Percentiles rank a stretch among this genome's conserved stretches.
phyloP scores from a whole-genome alignment of 192 early-diverging fungal species.

The Linnemannia zychae region DNA sequence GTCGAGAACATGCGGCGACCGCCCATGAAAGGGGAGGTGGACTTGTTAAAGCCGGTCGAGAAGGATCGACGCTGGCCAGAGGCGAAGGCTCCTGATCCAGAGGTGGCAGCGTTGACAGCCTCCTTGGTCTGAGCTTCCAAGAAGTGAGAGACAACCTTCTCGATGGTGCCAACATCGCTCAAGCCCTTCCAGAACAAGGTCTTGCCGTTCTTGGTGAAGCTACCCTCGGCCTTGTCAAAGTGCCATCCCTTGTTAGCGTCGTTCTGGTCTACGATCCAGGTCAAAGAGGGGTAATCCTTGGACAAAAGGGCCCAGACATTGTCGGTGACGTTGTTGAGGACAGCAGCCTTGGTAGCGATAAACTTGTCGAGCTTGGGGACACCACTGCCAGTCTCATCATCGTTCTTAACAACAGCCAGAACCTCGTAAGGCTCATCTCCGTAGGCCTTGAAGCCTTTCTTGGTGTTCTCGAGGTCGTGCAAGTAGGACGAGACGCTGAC shows the following conservation, averaged over 20 bases:
- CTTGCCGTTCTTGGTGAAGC: constrained; percentile 76
- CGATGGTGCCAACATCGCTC: constrained; percentile 83
- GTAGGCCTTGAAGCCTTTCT: constrained; percentile 80
- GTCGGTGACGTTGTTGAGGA: constrained; percentile 96
- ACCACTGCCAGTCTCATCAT: constrained; percentile 52
- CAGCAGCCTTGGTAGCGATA: constrained; percentile 85
- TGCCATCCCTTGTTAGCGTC: constrained; percentile 93
- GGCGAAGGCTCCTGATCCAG: constrained; percentile 19
- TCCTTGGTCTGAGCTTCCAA: constrained; percentile 51
- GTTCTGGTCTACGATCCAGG: constrained; percentile 84
- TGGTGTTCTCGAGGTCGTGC: constrained; percentile 69
- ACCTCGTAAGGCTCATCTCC: constrained; percentile 96
- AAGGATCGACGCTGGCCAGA: constrained; percentile 67
- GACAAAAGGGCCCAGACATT: constrained; percentile 93
- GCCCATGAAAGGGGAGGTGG: constrained; percentile 24
- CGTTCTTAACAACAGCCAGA: constrained; percentile 83
- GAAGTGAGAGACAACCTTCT: constrained; percentile 74
- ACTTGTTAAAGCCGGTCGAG: constrained; percentile 64
- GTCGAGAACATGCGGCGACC: constrained; percentile 76
- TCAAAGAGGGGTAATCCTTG: constrained; percentile 85
- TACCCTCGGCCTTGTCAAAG: constrained; percentile 95
- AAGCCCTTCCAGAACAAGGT: constrained; percentile 97
- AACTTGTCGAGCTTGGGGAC: constrained; percentile 92
- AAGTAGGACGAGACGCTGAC: constrained; percentile 82
- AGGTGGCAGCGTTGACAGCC: constrained; percentile 29